A percentile compares a stretch with the other conserved stretches of the same genome.
Evolutionary conservation across 2,329 filamentous ascomycete species (phyloP).

Genomic region (Penicillium sp.): DNA sequence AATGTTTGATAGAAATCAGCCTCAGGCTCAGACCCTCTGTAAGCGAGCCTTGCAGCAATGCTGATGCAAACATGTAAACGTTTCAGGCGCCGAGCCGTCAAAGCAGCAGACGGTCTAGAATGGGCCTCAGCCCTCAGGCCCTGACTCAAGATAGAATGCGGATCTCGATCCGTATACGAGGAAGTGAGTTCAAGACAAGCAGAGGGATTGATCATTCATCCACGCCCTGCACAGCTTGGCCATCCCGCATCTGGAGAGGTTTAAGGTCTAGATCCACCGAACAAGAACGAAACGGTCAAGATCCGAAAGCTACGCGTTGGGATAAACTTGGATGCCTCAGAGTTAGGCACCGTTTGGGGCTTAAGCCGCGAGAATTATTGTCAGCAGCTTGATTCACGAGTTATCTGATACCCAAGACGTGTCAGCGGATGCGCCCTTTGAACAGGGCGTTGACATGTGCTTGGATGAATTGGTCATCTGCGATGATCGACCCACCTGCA

Average conservation of each 20-base stretch:
- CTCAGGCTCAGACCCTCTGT: not conserved
- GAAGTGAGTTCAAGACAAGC: not conserved
- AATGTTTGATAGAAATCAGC: not conserved
- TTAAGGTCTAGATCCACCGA: not conserved
- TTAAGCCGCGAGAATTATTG: not conserved
- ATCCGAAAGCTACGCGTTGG: not conserved
- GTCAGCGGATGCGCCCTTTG: not conserved
- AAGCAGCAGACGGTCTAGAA: not conserved
- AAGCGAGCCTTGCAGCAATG: not conserved
- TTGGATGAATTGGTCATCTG: slow-evolving; percentile 3
- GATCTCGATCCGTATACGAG: not conserved
- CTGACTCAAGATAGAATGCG: not conserved
- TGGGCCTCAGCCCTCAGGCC: slow-evolving; percentile 2
- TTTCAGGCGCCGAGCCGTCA: not conserved
- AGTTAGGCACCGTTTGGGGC: not conserved
- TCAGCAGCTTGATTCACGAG: not conserved
- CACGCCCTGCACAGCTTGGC: not conserved
- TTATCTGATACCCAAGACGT: not conserved
- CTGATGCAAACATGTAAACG: not conserved
- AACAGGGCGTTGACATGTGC: not conserved
- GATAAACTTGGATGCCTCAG: not conserved
- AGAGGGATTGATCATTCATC: not conserved
- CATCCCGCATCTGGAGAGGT: not conserved
- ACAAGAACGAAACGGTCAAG: not conserved
- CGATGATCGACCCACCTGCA: not conserved